These are phyloP conservation scores for Lonicera japonica DNA, from an alignment of 129 eudicot species.

Conservation along the genomic window DNA sequence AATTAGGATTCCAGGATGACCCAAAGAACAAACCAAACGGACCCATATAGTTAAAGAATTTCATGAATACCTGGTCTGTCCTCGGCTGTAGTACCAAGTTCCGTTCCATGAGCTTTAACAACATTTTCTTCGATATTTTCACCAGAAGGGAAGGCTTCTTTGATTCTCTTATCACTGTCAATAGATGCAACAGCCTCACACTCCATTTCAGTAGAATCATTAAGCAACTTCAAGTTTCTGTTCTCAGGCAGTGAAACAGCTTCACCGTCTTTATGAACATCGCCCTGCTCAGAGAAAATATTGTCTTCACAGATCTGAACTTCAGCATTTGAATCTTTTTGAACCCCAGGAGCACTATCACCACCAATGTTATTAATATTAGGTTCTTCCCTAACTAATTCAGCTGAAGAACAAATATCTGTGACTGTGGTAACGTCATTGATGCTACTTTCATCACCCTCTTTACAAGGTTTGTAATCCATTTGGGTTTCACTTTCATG, in stretches of 20 bases:
- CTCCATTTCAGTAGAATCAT: slow-evolving; percentile 12
- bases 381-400: slow-evolving; percentile 4
- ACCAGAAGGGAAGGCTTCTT: slow-evolving; percentile 11
- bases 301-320: slow-evolving; percentile 8
- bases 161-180: slow-evolving; percentile 7
- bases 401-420: slow-evolving; percentile 11
- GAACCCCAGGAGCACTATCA: not conserved
- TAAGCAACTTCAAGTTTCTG: slow-evolving; percentile 4
- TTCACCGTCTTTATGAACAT: not conserved
- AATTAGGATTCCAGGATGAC: no score
- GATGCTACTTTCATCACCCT: slow-evolving; percentile 1
- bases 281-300: not conserved
- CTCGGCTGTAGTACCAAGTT: slow-evolving; percentile 14
- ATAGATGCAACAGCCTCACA: slow-evolving; percentile 7
- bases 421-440: slow-evolving; percentile 3
- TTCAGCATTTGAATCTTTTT: slow-evolving; percentile 4
- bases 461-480: slow-evolving; percentile 1
- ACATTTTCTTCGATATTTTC: slow-evolving; percentile 25
- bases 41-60: no score
- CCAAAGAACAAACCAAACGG: no score
- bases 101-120: slow-evolving; percentile 23
- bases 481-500: not conserved
- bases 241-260: slow-evolving; percentile 15
- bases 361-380: not conserved
- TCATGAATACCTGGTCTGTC: slow-evolving; percentile 36